Evolutionary conservation across 1,139 yeast species (phyloP), one percentile per base, ranked within the genome.

Genomic region (Geotrichum europaeum): DNA sequence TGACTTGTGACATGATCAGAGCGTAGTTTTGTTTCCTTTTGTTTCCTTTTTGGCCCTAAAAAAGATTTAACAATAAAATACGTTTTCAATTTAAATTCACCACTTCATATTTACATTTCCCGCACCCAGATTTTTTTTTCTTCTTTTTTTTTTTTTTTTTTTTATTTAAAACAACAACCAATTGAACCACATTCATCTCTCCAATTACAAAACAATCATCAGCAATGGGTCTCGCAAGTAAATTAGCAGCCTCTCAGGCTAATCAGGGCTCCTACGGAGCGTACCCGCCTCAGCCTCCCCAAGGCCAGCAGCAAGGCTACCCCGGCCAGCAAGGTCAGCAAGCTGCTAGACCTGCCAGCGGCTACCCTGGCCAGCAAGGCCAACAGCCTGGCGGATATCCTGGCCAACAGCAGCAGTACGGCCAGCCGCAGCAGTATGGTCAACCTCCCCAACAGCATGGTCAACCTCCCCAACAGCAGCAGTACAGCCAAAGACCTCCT

Each of bases 161-260:
- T 10, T 34, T 13, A 34, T 13, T 34, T 2, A 36, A 36, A 36
- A 36, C 4, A 36, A 36, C 32, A 28, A 28, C 32, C 32, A 28
- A 28, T 28, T 28, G 32, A 28, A 28, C 32, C 10, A 24, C 25
- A 4, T 4, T n/a, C 2, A 12, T 3, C 18, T 5, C 47, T n/a
- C n/a, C 22, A 40, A n/a, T 18, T 15, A 12, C 10, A 40, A n/a
- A 40, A 40, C 5, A n/a, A 40, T 15, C 9, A 18, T n/a, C 6
- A 7, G 18, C 47, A 40, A 62, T 62, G 64, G 64, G 64, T 49
- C 56, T 62, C 18, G 64, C 64, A 32, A 62, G 62, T 54, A 62
- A 62, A 56, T 47, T 62, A 49, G 55, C 56, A 10, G 57, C 64
- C 36, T 53, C 64, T 49, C 63, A 60, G 18, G 62, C 60, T 13